phyloP scores from a whole-genome alignment of 768 basidiomycete species.

The Boletus sp. region DNA sequence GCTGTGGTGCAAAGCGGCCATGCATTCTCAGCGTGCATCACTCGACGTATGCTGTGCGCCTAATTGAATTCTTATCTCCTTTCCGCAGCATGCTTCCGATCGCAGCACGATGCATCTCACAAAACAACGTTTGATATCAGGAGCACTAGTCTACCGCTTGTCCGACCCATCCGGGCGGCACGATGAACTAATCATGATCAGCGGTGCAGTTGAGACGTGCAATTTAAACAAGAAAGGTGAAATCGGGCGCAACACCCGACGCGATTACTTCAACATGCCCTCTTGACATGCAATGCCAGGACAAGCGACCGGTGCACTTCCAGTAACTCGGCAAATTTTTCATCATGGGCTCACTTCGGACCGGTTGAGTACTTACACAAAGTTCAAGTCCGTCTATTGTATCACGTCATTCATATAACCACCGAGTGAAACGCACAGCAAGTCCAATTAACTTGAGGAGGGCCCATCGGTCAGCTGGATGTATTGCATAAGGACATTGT shows the following conservation, averaged over 20 bases:
- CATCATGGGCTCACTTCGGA: slow-evolving; percentile 12
- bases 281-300: neutral
- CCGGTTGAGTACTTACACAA: slow-evolving; percentile 15
- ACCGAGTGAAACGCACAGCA: slow-evolving; percentile 17
- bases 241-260: slow-evolving; percentile 13
- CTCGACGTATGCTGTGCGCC: slow-evolving; percentile 17
- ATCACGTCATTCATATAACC: slow-evolving; percentile 32
- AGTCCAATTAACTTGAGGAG: slow-evolving; percentile 7
- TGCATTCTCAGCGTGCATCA: slow-evolving; percentile 29
- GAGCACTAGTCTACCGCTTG: slow-evolving; percentile 1
- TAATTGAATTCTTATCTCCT: slow-evolving; percentile 27
- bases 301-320: slow-evolving; percentile 11
- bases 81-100: slow-evolving; percentile 17
- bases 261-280: slow-evolving; percentile 8
- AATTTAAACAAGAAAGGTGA: slow-evolving; percentile 2
- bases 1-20: slow-evolving; percentile 23
- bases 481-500: slow-evolving; percentile 19
- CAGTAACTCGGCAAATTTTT: slow-evolving; percentile 12
- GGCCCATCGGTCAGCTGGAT: slow-evolving; percentile 17
- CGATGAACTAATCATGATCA: slow-evolving; percentile 19
- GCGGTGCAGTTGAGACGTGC: slow-evolving; percentile 4
- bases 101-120: slow-evolving; percentile 12
- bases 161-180: slow-evolving; percentile 14
- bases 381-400: slow-evolving; percentile 23
- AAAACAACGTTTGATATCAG: slow-evolving; percentile 16